Conservation (phyloP, 2,329 filamentous ascomycete species). For the Trichoderma koningii region DNA sequence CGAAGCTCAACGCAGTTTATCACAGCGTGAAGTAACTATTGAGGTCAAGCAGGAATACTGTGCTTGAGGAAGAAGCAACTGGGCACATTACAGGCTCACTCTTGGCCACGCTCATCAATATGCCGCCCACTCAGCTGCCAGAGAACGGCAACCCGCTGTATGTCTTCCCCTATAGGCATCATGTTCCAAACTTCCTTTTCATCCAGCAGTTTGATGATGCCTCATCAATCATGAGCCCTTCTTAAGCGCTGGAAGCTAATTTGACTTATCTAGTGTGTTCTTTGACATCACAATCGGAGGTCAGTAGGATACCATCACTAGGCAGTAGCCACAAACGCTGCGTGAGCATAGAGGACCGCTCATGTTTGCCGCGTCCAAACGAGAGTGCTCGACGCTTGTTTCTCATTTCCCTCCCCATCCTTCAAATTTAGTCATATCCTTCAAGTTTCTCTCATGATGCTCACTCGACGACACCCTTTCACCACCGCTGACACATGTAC, state of each 20-base stretch:
- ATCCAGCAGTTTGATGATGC: neutral
- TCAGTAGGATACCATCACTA: conserved; percentile 43
- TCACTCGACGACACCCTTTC: too few species aligned
- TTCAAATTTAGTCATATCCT: too few species aligned
- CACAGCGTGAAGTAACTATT: neutral
- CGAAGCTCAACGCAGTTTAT: neutral
- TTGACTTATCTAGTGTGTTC: conserved; percentile 55
- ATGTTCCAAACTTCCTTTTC: neutral
- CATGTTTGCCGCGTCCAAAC: neutral
- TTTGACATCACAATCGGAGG: conserved; percentile 80
- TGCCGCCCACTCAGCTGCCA: conserved; percentile 51
- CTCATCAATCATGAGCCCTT: neutral
- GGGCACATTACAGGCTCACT: neutral
- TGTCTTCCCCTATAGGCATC: conserved; percentile 32
- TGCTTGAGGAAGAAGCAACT: neutral
- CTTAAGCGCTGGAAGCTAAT: neutral
- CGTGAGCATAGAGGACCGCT: neutral
- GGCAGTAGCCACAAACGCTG: neutral
- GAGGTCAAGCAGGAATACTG: neutral
- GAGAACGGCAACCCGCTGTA: conserved; percentile 53
- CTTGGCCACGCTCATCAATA: conserved; percentile 27
- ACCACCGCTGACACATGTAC: neutral
- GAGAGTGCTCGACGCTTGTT: neutral
- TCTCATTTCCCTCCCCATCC: neutral
- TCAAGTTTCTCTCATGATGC: neutral